Base-by-base conservation (phyloP, 2,329 filamentous ascomycete genomes). In the Thelonectria rubi region DNA sequence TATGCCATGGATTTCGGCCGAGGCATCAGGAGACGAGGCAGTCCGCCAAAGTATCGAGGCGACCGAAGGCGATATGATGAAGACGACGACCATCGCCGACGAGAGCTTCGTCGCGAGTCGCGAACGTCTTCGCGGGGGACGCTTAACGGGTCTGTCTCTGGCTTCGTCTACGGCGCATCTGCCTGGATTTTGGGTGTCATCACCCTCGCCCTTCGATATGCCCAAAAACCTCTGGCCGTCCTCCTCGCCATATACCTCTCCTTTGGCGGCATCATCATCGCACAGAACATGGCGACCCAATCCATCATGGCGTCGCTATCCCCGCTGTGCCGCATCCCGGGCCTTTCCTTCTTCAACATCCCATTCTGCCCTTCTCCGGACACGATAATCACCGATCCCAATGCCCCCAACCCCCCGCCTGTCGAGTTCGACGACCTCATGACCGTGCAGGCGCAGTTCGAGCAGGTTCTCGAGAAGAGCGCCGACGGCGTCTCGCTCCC, bases 401-500 rank as follows among this genome's bases (percentile, higher is more conserved):
- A 70, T 66, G 39, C 55, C 62, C 37, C 64, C 69, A 20, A n/a
- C 45, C 10, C 53, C n/a, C 56, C 51, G 32, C 75, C 75, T 5
- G 79, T 89, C 46, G 88, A 93, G 69, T 94, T 94, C 67, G 88
- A 92, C 65, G 85, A 89, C 49, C 82, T 96, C 20, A 90, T 95
- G 81, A 82, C 82, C 17, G 86, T 91, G 1, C 92, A 96, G 75
- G 81, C 85, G n/a, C 84, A 88, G 26, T 93, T 96, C 58, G 91
- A 93, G 75, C 86, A 90, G 59, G 87, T 95, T 1, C 78, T 95
- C 4, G 86, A 91, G 66, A 86, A 87, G 60, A 87, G 86, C 15
- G 84, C 87, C 1, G 83, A 88, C 20, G 86, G 88, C 1, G 86
- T 88, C 2, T 87, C 86, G 1, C 78, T 95, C 3, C 91, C 91